These are phyloP conservation scores for Emmonsia crescens DNA, from an alignment of 2,329 filamentous ascomycete species.

Conservation along the genomic window DNA sequence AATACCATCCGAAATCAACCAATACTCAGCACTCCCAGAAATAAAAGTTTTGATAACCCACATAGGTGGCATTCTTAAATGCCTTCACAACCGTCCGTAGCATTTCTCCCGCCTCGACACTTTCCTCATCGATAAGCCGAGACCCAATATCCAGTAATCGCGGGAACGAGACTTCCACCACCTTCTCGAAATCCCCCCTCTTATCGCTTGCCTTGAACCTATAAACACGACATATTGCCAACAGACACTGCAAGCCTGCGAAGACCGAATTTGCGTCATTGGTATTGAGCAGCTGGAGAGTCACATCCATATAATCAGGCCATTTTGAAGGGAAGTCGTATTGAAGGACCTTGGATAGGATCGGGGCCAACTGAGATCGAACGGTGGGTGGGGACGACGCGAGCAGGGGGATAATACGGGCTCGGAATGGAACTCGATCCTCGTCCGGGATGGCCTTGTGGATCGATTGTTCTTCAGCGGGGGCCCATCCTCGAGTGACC, in stretches of 20 bases:
- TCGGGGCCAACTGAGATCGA: constrained; percentile 84
- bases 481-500: constrained; percentile 83
- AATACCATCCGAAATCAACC: neutral
- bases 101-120: constrained; percentile 93
- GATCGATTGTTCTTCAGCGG: constrained; percentile 60
- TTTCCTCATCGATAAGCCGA: constrained; percentile 79
- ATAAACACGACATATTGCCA: constrained; percentile 92
- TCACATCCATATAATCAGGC: constrained; percentile 91
- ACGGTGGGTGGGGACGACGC: constrained; percentile 69
- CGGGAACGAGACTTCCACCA: constrained; percentile 84
- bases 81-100: constrained; percentile 88
- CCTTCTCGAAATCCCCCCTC: constrained; percentile 81
- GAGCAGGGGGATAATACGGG: constrained; percentile 79
- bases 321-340: constrained; percentile 90
- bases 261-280: constrained; percentile 81
- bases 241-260: constrained; percentile 82
- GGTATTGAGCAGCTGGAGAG: constrained; percentile 74
- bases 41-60: constrained; percentile 27
- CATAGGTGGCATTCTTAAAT: constrained; percentile 97
- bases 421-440: constrained; percentile 77
- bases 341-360: constrained; percentile 91
- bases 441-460: constrained; percentile 72
- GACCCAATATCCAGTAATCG: constrained; percentile 78
- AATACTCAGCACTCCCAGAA: neutral
- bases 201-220: constrained; percentile 81